A percentile compares a stretch with the other conserved stretches of the same genome.
Evolutionary conservation across 345 rosid species (phyloP).

Genomic region (Nephelium lappaceum): DNA sequence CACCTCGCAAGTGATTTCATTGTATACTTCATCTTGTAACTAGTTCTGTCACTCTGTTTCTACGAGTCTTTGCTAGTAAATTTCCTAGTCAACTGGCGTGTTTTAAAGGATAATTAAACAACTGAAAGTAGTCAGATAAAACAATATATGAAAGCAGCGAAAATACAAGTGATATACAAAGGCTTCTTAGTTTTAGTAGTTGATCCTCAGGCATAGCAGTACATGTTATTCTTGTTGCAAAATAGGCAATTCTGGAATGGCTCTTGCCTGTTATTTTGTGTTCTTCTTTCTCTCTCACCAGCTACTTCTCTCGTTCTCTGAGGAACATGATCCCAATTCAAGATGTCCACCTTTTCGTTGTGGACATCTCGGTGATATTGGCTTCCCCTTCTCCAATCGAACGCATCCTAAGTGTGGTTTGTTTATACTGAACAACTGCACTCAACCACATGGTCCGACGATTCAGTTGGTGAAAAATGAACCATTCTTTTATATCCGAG

Average conservation of each 20-base stretch:
- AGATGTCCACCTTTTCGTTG: slow-evolving; percentile 25
- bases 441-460: not conserved
- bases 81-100: too few species aligned
- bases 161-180: too few species aligned
- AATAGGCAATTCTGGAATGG: not conserved
- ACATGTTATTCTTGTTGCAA: too few species aligned
- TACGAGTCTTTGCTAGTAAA: too few species aligned
- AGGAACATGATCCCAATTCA: not conserved
- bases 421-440: slow-evolving; percentile 32
- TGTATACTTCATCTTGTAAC: too few species aligned
- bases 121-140: too few species aligned
- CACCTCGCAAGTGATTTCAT: too few species aligned
- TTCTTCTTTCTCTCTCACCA: not conserved
- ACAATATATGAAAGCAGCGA: too few species aligned
- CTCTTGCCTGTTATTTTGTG: not conserved
- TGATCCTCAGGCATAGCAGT: too few species aligned
- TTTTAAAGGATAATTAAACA: too few species aligned
- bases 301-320: not conserved
- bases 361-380: slow-evolving; percentile 18
- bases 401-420: slow-evolving; percentile 29
- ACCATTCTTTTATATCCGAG: slow-evolving; percentile 19
- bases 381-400: slow-evolving; percentile 20
- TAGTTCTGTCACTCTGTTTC: too few species aligned
- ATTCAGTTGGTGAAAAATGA: slow-evolving; percentile 34
- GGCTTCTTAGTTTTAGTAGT: too few species aligned